Conservation (phyloP, 1,284 basidiomycete species). For the Ganoderma leucocontextum region DNA sequence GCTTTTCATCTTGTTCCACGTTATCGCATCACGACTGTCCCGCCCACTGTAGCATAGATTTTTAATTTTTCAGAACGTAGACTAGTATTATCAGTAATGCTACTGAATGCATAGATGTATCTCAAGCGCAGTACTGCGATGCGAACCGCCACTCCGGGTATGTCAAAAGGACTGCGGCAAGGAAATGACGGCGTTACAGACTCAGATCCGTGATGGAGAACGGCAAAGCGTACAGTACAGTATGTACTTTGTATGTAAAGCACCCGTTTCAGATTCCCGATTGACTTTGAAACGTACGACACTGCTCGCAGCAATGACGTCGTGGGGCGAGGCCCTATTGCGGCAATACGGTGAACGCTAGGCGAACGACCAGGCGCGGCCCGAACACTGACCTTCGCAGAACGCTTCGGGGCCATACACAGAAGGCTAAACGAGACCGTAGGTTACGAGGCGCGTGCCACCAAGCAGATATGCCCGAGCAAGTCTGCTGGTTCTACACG, state of each 20-base stretch:
- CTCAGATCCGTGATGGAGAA: constrained; percentile 1
- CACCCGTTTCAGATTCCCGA: background rate
- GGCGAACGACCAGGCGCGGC: background rate
- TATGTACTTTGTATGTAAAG: background rate
- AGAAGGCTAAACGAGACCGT: background rate
- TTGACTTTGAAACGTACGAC: background rate
- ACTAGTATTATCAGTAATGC: constrained; percentile 8
- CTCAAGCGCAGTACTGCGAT: background rate
- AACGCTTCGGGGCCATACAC: background rate
- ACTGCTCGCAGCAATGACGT: constrained; percentile 4
- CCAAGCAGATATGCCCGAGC: background rate
- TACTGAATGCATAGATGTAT: background rate
- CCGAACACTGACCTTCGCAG: background rate
- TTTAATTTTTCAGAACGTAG: background rate
- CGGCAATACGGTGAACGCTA: background rate
- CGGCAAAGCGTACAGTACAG: background rate
- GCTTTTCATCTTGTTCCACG: background rate
- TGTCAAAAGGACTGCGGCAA: background rate
- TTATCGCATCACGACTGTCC: background rate
- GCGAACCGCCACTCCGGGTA: background rate
- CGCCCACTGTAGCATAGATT: constrained; percentile 10
- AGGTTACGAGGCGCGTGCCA: background rate
- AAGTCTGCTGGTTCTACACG: no score
- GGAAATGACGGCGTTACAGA: background rate
- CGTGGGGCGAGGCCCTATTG: background rate